Conservation (phyloP, 768 basidiomycete species). For the Leucocoprinus birnbaumii region DNA sequence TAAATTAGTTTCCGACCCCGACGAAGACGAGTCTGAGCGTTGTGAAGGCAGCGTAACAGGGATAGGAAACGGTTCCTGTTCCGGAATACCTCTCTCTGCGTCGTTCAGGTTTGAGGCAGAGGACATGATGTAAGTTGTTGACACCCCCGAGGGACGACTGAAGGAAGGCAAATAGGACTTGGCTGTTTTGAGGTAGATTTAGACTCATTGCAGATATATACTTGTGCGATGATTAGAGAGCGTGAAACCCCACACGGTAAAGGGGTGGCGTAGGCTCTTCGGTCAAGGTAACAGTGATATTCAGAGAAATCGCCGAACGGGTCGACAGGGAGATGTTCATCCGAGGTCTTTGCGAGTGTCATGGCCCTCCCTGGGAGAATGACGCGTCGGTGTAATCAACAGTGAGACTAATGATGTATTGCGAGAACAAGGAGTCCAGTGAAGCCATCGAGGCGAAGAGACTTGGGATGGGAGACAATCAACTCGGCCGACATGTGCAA, state of each 20-base stretch:
- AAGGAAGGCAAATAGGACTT: background rate
- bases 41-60: conserved; percentile 17
- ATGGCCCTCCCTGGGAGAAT: conserved; percentile 15
- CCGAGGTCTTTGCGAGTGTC: conserved; percentile 34
- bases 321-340: conserved; percentile 22
- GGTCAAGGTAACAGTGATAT: conserved; percentile 20
- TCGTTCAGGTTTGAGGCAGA: conserved; percentile 26
- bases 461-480: no score
- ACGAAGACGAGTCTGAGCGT: conserved; percentile 13
- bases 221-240: conserved; percentile 14
- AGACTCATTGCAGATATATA: conserved; percentile 23
- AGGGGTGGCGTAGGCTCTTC: conserved; percentile 29
- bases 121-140: conserved; percentile 14
- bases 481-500: no score
- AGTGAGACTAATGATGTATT: background rate
- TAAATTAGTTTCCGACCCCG: conserved; percentile 9
- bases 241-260: conserved; percentile 18
- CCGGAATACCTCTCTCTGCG: conserved; percentile 34
- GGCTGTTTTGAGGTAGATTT: conserved; percentile 5
- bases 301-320: conserved; percentile 38
- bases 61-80: conserved; percentile 24
- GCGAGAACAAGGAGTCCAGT: background rate
- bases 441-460: no score
- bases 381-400: background rate
- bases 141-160: background rate